Base-by-base conservation (phyloP, 805 yeast species). In the Starmera dryadoides region DNA sequence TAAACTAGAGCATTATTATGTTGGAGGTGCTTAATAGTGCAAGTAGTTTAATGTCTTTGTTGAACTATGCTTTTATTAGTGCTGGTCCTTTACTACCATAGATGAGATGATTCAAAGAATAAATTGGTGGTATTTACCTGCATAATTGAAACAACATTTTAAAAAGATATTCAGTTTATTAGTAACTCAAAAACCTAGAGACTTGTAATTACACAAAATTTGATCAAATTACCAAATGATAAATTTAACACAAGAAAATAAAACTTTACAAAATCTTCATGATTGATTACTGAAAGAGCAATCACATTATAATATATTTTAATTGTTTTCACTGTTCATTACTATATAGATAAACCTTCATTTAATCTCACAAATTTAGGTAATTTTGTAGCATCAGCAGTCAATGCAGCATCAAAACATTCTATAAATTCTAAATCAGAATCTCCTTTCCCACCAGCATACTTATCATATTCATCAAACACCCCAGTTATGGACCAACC, bases 401-500 rank as follows among this genome's bases (percentile, higher is more conserved):
- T 57, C 35, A 86, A 53, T 10, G 66, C 67, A 2, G 87, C 84
- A 50, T 79, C 77, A 71, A 86, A 89, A 55, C 78, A 67, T 59
- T 93, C 96, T 41, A 91, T 86, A 47, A 85, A 86, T 59, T 87
- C 95, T 54, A 89, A 69, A 62, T 91, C 98, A 39, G 81, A 83
- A 50, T 86, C 96, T 19, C 91, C 93, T 62, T 91, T 91, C 8
- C 96, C 97, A 50, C 86, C 81, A 6, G 98, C 94, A 60, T 87
- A 91, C 57, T 86, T 79, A 40, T 84, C 86, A 59, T 91, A 91
- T 59, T 91, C 98, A 57, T 88, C 96, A 59, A 87, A 93, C 6
- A 87, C 82, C 2, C 96, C 95, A 38, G 95, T 81, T 51, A 86
- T 69, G 42, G 93, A 79, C 98, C 98, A 91, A 2, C 94, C 94